A percentile compares a stretch with the other conserved stretches of the same genome.
phyloP scores from a whole-genome alignment of 306 rosid species.

The Pyrus pyrifolia region DNA sequence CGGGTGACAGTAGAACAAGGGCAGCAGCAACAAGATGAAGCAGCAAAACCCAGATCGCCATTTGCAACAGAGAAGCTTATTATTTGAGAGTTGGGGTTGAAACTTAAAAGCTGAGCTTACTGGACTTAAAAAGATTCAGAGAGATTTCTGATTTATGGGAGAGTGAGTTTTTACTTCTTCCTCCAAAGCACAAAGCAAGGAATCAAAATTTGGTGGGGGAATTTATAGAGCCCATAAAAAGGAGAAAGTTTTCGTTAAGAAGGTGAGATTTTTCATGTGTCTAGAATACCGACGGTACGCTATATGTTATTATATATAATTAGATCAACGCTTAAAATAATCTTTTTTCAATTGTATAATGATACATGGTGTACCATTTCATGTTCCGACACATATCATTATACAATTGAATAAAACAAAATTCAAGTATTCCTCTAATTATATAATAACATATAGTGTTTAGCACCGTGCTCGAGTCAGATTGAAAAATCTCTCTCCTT shows the following conservation, averaged over 20 bases:
- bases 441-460: too few relatives aligned
- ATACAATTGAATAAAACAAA: too few relatives aligned
- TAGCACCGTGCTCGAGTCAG: too few relatives aligned
- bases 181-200: slow-evolving; percentile 31
- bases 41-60: slow-evolving; percentile 37
- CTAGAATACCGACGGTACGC: too few relatives aligned
- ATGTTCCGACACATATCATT: too few relatives aligned
- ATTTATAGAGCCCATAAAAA: slow-evolving; percentile 55
- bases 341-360: too few relatives aligned
- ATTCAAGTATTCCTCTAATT: too few relatives aligned
- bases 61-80: slow-evolving; percentile 9
- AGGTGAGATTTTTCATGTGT: too few relatives aligned
- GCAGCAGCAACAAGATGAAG: slow-evolving; percentile 23
- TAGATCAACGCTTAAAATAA: too few relatives aligned
- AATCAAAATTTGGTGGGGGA: slow-evolving; percentile 26
- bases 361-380: too few relatives aligned
- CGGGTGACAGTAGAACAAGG: slow-evolving; percentile 23
- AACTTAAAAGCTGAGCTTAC: slow-evolving; percentile 1
- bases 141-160: background rate
- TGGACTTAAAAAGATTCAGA: slow-evolving; percentile 4
- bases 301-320: too few relatives aligned
- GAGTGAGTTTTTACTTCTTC: slow-evolving; percentile 9
- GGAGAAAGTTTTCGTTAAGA: background rate
- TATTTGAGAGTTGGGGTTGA: slow-evolving; percentile 2
- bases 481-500: background rate